Evolutionary conservation across 805 yeast genomes (phyloP), one percentile per base, ranked within the genome.

Genomic region (Candida verbasci): DNA sequence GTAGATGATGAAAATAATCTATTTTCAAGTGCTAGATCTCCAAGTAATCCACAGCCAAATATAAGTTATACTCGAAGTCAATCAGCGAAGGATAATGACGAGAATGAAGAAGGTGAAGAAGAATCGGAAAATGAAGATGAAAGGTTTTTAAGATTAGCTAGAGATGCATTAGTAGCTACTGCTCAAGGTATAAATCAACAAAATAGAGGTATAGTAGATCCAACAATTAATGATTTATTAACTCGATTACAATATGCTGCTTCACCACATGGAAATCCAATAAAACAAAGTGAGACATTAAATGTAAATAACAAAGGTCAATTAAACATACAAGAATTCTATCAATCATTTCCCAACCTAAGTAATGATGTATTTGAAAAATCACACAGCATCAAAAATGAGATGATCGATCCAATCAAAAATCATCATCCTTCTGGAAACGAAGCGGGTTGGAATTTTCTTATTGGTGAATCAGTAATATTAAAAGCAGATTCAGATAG

Each of bases 191-290:
- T 68, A 42, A 56, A 60, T 14, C 25, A 41, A 17, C 42, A 45
- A 17, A 38, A 35, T 9, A 43, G 44, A 23, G 31, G 38, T 12
- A 58, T 71, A 17, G 72, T 79, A 6, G 86, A 79, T 50, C 85
- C 86, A 4, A 78, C 85, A 0, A 76, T 79, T 17, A 58, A 72
- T 43, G 82, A 76, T 48, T 60, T 79, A n/a, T 56, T 79, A 35
- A 66, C 69, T 45, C 54, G 86, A 36, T 61, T 78, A 29, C 83
- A 79, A 48, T 79, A 79, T 46, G 76, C 76, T 6, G 57, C 66
- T 37, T 65, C 79, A 20, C 81, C 82, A 3, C 81, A 76, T 52
- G 82, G 82, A 1, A 76, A 77, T 31, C 60, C 74, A 6, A 65
- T 67, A 29, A 53, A 49, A 37, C 52, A 53, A 24, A 52, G 61